Evolutionary conservation across 1,284 basidiomycete species (phyloP), one percentile per base, ranked within the genome.

Genomic region (Rhodotorula sp.): DNA sequence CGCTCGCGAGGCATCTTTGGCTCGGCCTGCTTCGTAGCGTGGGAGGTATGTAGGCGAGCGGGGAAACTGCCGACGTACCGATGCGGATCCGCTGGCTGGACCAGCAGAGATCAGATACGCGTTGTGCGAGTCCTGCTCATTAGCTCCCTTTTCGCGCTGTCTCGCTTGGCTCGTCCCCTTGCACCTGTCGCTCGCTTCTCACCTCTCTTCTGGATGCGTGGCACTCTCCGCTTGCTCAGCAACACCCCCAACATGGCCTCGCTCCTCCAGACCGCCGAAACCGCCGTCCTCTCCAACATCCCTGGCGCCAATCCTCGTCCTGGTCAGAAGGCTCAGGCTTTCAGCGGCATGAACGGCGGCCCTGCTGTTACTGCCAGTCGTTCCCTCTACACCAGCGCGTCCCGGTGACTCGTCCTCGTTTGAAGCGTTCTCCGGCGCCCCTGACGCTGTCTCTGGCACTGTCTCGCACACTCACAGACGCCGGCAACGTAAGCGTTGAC

Each of bases 291-390:
- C 36, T 72, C 73, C 47, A 76, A 77, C 54, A 72, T 79, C 52
- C 78, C 78, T 0, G 79, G 78, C 32, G 76, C 79, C 48, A 78
- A 79, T 52, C 79, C 79, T 55, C 76, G 79, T 22, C 67, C 76
- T 20, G 64, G 76, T 11, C 79, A 80, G 66, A 73, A 77, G 56
- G 57, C 66, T 22, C 77, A 79, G 62, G 74, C 76, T 32, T 80
- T 79, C 75, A 75, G 73, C 1, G 79, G 79, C 4, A 59, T 79
- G 59, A 80, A 80, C 68, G 78, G 79, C 29, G 79, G 79, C 34
- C 79, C 78, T 5, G 79, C 79, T 2, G 67, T 64, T 34, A 77
- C 75, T 27, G 79, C 79, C 8, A 71, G 78, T 13, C 72, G 79
- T 13, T 76, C 77, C 4, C 73, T 73, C 67, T 78, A 79, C 64